A percentile compares a stretch with the other conserved stretches of the same genome.
phyloP scores from a whole-genome alignment of 2,329 filamentous ascomycete genomes.

The Sphaerostilbella broomeana region DNA sequence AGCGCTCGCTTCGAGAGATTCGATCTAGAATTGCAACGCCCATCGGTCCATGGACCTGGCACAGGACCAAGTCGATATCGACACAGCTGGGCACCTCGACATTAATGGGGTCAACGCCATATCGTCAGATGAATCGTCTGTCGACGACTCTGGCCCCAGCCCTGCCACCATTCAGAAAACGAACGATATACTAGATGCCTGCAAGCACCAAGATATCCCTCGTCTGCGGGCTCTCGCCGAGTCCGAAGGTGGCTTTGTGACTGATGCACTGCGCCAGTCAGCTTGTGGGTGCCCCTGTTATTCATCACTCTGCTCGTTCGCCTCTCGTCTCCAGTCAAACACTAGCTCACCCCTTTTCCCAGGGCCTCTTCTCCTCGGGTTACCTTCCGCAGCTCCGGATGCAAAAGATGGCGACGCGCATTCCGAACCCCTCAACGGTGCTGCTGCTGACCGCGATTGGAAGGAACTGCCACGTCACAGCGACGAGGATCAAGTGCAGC shows the following conservation, averaged over 20 bases:
- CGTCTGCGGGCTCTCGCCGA: constrained; percentile 53
- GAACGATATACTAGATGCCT: constrained; percentile 47
- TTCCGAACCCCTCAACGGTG: constrained; percentile 12
- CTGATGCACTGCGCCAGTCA: constrained; percentile 59
- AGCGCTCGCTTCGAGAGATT: not conserved
- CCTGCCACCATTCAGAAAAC: constrained; percentile 26
- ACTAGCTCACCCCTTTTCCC: constrained; percentile 8
- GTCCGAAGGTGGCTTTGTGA: constrained; percentile 59
- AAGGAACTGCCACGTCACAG: constrained; percentile 62
- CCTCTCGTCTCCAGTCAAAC: not conserved
- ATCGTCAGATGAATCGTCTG: constrained; percentile 11
- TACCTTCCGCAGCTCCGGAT: constrained; percentile 7
- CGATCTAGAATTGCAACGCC: constrained; percentile 4
- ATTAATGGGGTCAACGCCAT: constrained; percentile 6
- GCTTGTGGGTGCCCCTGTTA: constrained; percentile 60
- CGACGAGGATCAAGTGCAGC: constrained; percentile 84
- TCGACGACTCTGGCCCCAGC: constrained; percentile 13
- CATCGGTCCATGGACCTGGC: constrained; percentile 15
- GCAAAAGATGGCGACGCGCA: constrained; percentile 2
- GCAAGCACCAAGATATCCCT: constrained; percentile 49
- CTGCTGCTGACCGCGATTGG: constrained; percentile 41
- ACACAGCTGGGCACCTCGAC: constrained; percentile 11
- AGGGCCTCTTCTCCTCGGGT: constrained; percentile 59
- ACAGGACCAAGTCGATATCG: constrained; percentile 6
- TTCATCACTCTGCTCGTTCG: not conserved